Evolutionary conservation across 2,329 filamentous ascomycete genomes (phyloP), one percentile per base, ranked within the genome.

Genomic region (Colletotrichum tofieldiae): DNA sequence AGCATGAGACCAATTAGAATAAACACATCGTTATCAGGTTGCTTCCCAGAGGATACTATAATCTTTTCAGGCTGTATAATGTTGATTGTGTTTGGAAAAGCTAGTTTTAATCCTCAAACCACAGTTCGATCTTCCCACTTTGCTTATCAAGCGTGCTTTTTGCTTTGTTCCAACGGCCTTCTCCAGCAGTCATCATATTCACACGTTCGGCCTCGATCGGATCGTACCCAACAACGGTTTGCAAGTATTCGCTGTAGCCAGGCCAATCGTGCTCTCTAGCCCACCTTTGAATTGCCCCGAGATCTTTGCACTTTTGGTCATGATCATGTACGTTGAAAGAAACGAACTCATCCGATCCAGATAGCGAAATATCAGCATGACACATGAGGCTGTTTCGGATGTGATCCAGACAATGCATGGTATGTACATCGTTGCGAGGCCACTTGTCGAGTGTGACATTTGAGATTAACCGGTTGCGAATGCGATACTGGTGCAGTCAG

Each of bases 391-490:
- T 29, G 18, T 63, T 37, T 6, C 65, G 45, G 14, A 67, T 20
- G 12, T 67, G 65, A 14, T 67, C 58, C 7, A 67, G n/a, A 16
- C 56, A 67, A 16, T 67, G 65, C 65, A 67, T 63, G 0, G 65
- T 62, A 11, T 63, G 65, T 35, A 63, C 63, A 16, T 63, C 65
- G 11, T 67, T 63, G 8, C 65, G 65, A 7, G 65, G 65, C 65
- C 65, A 63, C 16, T 23, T 52, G 1, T 67, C 47, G 47, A 67
- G 47, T 2, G 56, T n/a, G 11, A 67, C 14, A 8, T 63, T 55
- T 11, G 56, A 67, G 16, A 62, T 55, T 0, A 67, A 18, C 14
- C 65, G 29, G 37, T 67, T 67, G 5, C 65, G 45, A 20, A 67
- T 63, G 18, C 65, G 65, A 18, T 63, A 67, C 65, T 67, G 11